Evolutionary conservation across 2,329 filamentous ascomycete genomes (phyloP).

Genomic region (Venturia effusa): DNA sequence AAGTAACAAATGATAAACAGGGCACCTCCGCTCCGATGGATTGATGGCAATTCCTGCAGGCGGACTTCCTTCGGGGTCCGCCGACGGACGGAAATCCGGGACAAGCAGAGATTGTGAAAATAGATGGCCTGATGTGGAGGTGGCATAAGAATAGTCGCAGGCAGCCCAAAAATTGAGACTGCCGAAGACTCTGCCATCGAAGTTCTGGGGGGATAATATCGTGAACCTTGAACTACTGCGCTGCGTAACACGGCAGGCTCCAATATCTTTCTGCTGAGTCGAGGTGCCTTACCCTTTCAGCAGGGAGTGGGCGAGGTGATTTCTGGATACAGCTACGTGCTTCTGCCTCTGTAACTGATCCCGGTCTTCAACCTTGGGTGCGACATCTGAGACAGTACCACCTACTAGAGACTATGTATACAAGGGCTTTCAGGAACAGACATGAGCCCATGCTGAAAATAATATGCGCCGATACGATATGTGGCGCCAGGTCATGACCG

Average conservation of each 20-base stretch:
- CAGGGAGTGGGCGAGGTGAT: neutral
- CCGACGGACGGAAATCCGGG: neutral
- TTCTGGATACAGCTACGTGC: too few species aligned
- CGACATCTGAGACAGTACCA: neutral
- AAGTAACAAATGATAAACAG: neutral
- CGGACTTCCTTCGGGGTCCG: neutral
- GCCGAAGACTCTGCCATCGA: neutral
- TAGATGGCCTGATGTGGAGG: neutral
- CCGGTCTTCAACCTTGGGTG: neutral
- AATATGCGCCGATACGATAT: neutral
- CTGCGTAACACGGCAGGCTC: too few species aligned
- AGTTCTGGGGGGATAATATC: neutral
- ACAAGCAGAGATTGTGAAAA: neutral
- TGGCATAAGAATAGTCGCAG: neutral
- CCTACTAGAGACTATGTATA: neutral
- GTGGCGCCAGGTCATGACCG: neutral
- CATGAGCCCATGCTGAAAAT: neutral
- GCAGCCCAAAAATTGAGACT: neutral
- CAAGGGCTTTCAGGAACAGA: neutral
- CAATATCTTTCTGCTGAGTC: neutral
- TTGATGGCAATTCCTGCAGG: neutral
- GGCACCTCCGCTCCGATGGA: neutral
- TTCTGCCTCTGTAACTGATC: too few species aligned
- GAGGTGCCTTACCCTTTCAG: neutral
- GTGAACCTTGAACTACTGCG: too few species aligned